phyloP scores from a whole-genome alignment of 345 rosid genomes.

The Aquilaria malaccensis region DNA sequence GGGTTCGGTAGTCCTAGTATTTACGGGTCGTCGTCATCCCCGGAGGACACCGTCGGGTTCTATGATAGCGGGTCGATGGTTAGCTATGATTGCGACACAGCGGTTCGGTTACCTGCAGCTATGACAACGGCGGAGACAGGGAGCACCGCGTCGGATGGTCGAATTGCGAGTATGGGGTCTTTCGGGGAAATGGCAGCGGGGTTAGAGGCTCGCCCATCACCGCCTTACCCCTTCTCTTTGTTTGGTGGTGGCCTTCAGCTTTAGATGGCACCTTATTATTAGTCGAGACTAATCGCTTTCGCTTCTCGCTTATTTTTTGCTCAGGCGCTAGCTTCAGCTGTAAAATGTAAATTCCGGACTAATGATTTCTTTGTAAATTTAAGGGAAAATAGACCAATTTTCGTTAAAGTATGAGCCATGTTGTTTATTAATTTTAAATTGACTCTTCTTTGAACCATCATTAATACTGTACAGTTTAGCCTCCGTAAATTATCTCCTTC shows the following conservation, averaged over 20 bases:
- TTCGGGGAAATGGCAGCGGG: conserved; percentile 35
- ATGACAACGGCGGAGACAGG: conserved; percentile 16
- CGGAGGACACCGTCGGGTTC: conserved; percentile 32
- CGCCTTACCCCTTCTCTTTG: conserved; percentile 63
- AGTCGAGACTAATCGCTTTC: not conserved
- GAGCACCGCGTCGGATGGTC: conserved; percentile 15
- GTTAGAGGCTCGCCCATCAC: conserved; percentile 25
- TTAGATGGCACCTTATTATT: conserved; percentile 19
- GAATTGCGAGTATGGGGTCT: conserved; percentile 23
- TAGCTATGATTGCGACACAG: conserved; percentile 7
- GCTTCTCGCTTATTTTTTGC: too few relatives aligned
- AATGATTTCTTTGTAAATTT: too few relatives aligned
- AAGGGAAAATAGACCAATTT: too few relatives aligned
- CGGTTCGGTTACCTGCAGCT: conserved; percentile 1
- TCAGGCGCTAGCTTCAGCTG: too few relatives aligned
- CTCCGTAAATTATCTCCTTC: too few relatives aligned
- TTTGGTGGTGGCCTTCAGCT: conserved; percentile 48
- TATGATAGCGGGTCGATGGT: conserved; percentile 11
- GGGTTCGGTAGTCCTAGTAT: conserved; percentile 10
- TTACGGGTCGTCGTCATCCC: conserved; percentile 23
- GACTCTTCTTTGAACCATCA: too few relatives aligned
- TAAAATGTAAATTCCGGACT: too few relatives aligned
- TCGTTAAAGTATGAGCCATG: too few relatives aligned
- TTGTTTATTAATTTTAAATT: too few relatives aligned
- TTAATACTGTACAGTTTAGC: too few relatives aligned